phyloP scores from a whole-genome alignment of 1,139 yeast genomes.

The Waltiozyma sp. region DNA sequence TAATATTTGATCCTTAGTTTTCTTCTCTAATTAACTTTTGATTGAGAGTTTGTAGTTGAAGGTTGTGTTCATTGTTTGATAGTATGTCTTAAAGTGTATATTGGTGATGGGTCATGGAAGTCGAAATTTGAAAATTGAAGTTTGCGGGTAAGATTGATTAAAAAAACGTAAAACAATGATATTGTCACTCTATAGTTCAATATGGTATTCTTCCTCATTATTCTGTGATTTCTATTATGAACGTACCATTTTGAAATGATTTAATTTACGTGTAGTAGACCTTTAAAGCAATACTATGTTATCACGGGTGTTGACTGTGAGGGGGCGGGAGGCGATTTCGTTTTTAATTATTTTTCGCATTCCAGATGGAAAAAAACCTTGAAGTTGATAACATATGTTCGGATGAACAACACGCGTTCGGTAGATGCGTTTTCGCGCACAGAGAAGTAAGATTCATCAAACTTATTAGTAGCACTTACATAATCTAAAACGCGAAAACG shows the following conservation, averaged over 20 bases:
- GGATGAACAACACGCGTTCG: too few relatives aligned
- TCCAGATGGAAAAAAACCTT: background rate
- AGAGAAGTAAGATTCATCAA: too few relatives aligned
- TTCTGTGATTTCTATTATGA: background rate
- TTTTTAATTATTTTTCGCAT: background rate
- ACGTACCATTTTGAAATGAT: conserved; percentile 27
- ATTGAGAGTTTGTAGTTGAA: too few relatives aligned
- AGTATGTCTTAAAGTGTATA: too few relatives aligned
- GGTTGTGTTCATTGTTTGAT: too few relatives aligned
- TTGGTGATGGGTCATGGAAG: too few relatives aligned
- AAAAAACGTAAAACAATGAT: too few relatives aligned
- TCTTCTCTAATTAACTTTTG: too few relatives aligned
- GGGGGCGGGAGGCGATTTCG: background rate
- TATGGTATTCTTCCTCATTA: background rate
- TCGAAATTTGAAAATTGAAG: too few relatives aligned
- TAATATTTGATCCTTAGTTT: too few relatives aligned
- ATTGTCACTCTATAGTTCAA: background rate
- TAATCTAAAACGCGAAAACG: background rate
- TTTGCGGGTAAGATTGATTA: too few relatives aligned
- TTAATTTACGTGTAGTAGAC: conserved; percentile 6
- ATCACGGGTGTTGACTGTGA: background rate
- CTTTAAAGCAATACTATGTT: conserved; percentile 7
- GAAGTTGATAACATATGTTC: background rate
- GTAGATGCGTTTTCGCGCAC: too few relatives aligned
- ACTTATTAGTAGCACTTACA: background rate